Percentiles rank a stretch among this genome's conserved stretches.
Conservation (phyloP, 768 basidiomycete species). For the Trametes gibbosa region DNA sequence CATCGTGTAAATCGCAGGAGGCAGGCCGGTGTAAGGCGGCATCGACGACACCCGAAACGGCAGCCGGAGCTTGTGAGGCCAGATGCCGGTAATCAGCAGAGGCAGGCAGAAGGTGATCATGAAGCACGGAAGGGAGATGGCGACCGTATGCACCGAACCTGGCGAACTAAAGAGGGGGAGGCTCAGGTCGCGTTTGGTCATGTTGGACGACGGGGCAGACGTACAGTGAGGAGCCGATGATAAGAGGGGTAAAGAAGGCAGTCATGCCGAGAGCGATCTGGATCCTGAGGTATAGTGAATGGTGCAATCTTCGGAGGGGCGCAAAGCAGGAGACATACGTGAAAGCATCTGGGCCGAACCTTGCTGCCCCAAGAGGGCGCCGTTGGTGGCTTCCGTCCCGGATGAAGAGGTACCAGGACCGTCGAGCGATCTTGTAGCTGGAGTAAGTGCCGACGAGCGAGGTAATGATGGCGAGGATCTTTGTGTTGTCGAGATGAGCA, state of each 20-base stretch:
- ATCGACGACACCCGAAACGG: constrained; percentile 32
- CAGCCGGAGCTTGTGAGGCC: constrained; percentile 24
- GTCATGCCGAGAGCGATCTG: constrained; percentile 24
- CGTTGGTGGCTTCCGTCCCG: constrained; percentile 22
- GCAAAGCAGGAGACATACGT: constrained; percentile 18
- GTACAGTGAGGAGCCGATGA: constrained; percentile 32
- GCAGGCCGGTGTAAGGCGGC: constrained; percentile 26
- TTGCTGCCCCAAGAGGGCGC: constrained; percentile 28
- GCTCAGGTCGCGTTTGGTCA: no score
- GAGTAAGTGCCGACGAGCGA: constrained; percentile 30
- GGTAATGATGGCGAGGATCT: constrained; percentile 34
- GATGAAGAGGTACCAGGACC: constrained; percentile 29
- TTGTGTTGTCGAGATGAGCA: constrained; percentile 28
- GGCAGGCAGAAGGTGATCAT: constrained; percentile 30
- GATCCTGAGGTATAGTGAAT: constrained; percentile 9
- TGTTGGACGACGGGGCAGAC: constrained; percentile 4
- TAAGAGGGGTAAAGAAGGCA: constrained; percentile 29
- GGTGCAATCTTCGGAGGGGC: not conserved
- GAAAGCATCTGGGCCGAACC: constrained; percentile 30
- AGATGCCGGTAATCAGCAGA: constrained; percentile 30
- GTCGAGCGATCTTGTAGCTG: constrained; percentile 28
- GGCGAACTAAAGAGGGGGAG: no score
- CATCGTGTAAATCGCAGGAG: constrained; percentile 29
- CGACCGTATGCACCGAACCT: constrained; percentile 24
- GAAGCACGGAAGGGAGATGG: constrained; percentile 30